phyloP scores from a whole-genome alignment of 192 early-diverging fungal species.

The Rhizoclosmatium sp. region DNA sequence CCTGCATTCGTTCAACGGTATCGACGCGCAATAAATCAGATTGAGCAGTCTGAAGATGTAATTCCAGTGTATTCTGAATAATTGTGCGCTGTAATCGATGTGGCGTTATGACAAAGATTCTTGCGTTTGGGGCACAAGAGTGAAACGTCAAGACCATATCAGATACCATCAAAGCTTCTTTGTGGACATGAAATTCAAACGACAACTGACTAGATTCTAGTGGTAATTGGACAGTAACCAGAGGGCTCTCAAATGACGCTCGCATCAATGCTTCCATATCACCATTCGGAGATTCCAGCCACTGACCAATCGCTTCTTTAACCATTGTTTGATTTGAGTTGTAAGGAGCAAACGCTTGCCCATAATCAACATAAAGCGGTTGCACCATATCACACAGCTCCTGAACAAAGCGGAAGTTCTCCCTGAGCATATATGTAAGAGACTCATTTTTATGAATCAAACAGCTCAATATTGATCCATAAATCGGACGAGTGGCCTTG shows the following conservation, averaged over 20 bases:
- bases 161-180: conserved; percentile 36
- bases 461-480: conserved; percentile 49
- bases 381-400: conserved; percentile 40
- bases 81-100: conserved; percentile 45
- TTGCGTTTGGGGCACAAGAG: background rate
- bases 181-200: conserved; percentile 1
- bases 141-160: conserved; percentile 27
- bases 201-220: background rate
- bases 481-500: conserved; percentile 28
- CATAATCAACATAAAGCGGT: conserved; percentile 27
- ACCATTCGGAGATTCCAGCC: background rate
- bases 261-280: background rate
- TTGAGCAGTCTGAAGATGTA: background rate
- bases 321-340: conserved; percentile 3
- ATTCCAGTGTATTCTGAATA: background rate
- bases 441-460: conserved; percentile 19
- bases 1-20: conserved; percentile 53
- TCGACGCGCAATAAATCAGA: conserved; percentile 24
- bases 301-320: background rate
- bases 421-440: conserved; percentile 38
- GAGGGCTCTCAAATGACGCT: background rate
- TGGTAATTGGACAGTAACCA: background rate
- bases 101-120: conserved; percentile 47
- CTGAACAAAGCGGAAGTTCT: conserved; percentile 52
- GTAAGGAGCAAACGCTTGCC: conserved; percentile 19